Evolutionary conservation across 495 filamentous ascomycete genomes (phyloP), one percentile per base, ranked within the genome.

Genomic region (Hypoxylon cercidicola): DNA sequence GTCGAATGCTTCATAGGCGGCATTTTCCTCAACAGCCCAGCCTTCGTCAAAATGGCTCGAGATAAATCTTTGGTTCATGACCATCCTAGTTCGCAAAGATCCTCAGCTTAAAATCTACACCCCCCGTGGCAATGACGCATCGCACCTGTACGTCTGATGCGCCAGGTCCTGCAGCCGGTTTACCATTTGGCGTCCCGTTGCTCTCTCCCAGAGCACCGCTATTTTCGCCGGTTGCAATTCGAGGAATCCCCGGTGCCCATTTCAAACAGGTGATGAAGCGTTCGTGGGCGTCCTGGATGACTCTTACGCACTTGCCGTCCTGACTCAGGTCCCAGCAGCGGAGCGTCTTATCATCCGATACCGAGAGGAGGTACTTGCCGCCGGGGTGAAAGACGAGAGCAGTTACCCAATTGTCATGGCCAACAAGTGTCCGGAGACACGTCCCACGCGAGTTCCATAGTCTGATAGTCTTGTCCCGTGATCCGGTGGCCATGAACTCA

Each of bases 381-480:
- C 92, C 93, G 0, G 95, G 95, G 66, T 99, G 95, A 74, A 96
- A 99, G 15, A 92, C 87, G 9, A 98, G 71, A 1, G 82, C 90
- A 8, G 92, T 86, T 1, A 99, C 89, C 95, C 95, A 99, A 72
- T 97, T 99, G 75, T 99, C 95, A 70, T 99, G 95, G 2, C 95
- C 95, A 1, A 89, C 76, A 5, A 98, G 81, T 1, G 91, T 96
- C 75, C 93, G 97, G 67, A 99, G 88, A 45, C 91, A 81, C 9
- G 89, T 91, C 10, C 95, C 95, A 45, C 93, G 84, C 4, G 87
- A 82, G 73, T 97, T 92, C 93, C 93, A 98, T 10, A 99, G 74
- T 71, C 88, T 88, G 68, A 99, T 96, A 0, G 87, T 92, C 77
- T 97, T 98, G 71, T 99, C 95, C 69, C 95, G 82, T 2, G 88